These are phyloP conservation scores for Colletotrichum sp. DNA, from an alignment of 2,329 filamentous ascomycete genomes.

Conservation along the genomic window DNA sequence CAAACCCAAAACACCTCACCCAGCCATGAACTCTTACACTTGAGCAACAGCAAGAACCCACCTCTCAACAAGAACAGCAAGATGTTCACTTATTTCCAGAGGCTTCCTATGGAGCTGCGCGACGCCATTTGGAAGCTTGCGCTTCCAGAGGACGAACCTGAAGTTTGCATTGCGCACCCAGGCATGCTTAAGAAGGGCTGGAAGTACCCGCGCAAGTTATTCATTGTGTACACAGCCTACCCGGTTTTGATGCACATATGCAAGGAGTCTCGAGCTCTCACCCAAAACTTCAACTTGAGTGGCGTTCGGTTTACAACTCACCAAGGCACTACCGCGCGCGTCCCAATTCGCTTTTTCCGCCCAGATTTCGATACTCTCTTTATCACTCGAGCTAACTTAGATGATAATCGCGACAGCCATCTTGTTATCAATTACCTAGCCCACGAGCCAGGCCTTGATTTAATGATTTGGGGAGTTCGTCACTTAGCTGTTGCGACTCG, in stretches of 20 bases:
- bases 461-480: neutral
- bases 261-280: neutral
- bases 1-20: neutral
- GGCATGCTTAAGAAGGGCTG: neutral
- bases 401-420: neutral
- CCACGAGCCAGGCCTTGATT: neutral
- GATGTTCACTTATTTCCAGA: neutral
- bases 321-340: neutral
- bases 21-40: neutral
- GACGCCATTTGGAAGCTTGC: neutral
- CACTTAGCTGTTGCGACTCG: neutral
- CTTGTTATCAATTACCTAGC: neutral
- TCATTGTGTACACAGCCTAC: neutral
- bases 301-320: neutral
- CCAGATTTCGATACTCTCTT: neutral
- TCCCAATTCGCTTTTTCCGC: neutral
- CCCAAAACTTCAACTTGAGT: neutral
- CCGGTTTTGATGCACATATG: constrained; percentile 4
- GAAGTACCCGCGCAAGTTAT: neutral
- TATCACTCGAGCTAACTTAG: neutral
- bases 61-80: no score
- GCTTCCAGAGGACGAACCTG: neutral
- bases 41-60: neutral
- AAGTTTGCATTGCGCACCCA: neutral
- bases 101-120: neutral